A percentile compares a stretch with the other conserved stretches of the same genome.
phyloP scores from a whole-genome alignment of 306 rosid species.

The Mimosa pudica region DNA sequence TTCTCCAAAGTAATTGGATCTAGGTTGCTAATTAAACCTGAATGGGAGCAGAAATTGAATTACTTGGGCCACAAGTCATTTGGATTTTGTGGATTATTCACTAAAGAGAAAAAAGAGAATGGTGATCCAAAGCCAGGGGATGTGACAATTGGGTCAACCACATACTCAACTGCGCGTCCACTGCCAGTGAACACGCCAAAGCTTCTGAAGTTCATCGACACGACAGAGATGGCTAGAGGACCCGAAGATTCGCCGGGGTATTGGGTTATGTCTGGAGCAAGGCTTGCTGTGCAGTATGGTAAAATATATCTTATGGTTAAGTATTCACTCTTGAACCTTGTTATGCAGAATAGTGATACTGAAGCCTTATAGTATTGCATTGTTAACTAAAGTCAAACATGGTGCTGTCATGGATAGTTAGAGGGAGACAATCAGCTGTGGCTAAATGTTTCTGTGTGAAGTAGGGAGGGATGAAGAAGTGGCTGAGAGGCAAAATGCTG shows the following conservation, averaged over 20 bases:
- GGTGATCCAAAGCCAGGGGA: slow-evolving; percentile 46
- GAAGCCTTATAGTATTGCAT: background rate
- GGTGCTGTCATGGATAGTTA: background rate
- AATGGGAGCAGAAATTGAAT: slow-evolving; percentile 39
- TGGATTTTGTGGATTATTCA: slow-evolving; percentile 31
- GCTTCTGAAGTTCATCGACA: slow-evolving; percentile 55
- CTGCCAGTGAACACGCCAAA: slow-evolving; percentile 45
- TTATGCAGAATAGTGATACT: background rate
- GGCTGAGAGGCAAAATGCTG: too few species aligned
- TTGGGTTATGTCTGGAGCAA: slow-evolving; percentile 64
- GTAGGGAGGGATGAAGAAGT: too few species aligned
- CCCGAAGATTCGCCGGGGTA: slow-evolving; percentile 66
- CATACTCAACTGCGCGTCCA: slow-evolving; percentile 41
- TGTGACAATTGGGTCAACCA: slow-evolving; percentile 36
- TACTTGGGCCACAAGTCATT: slow-evolving; percentile 7
- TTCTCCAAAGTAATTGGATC: slow-evolving; percentile 48
- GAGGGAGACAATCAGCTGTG: too few species aligned
- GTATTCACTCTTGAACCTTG: slow-evolving; percentile 48
- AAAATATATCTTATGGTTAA: slow-evolving; percentile 53
- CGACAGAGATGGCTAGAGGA: slow-evolving; percentile 58
- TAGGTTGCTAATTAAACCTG: slow-evolving; percentile 35
- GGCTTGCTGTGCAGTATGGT: slow-evolving; percentile 52
- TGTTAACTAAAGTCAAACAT: background rate
- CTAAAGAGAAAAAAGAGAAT: slow-evolving; percentile 32
- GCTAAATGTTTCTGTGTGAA: too few species aligned